Percentiles rank a stretch among this genome's conserved stretches.
These are phyloP conservation scores for Nitzschia sp. DNA, from an alignment of 108 stramenopile species.

Conservation along the genomic window DNA sequence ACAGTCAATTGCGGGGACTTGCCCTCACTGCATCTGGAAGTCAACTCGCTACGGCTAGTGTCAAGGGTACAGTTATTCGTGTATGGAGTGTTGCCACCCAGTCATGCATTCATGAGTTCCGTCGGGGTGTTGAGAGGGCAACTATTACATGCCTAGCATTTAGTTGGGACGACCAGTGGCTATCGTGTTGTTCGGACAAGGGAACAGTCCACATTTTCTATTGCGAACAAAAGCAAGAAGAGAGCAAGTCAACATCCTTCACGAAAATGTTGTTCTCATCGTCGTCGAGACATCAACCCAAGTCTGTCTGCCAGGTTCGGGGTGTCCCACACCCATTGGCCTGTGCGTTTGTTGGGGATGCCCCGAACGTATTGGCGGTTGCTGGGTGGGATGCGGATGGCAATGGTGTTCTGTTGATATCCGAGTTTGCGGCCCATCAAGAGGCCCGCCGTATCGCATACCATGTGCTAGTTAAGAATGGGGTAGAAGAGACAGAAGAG, in stretches of 20 bases:
- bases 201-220: conserved; percentile 95
- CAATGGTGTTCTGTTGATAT: conserved; percentile 76
- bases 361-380: conserved; percentile 67
- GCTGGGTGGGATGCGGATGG: conserved; percentile 83
- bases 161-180: conserved; percentile 75
- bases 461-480: conserved; percentile 48
- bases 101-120: conserved; percentile 81
- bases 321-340: conserved; percentile 75
- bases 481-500: conserved; percentile 58
- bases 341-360: conserved; percentile 81
- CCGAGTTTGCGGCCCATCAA: conserved; percentile 61
- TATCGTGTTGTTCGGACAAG: conserved; percentile 93
- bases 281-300: conserved; percentile 39
- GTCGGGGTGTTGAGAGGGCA: conserved; percentile 93
- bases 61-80: conserved; percentile 93
- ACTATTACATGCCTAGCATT: conserved; percentile 88
- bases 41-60: conserved; percentile 87
- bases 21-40: conserved; percentile 87
- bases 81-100: conserved; percentile 83
- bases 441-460: conserved; percentile 54
- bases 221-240: conserved; percentile 40
- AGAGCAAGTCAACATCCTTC: conserved; percentile 16
- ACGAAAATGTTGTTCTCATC: conserved; percentile 26
- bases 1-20: conserved; percentile 81
- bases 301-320: conserved; percentile 73